Conservation (phyloP, 2,329 filamentous ascomycete genomes). For the Fusarium caatingaense region DNA sequence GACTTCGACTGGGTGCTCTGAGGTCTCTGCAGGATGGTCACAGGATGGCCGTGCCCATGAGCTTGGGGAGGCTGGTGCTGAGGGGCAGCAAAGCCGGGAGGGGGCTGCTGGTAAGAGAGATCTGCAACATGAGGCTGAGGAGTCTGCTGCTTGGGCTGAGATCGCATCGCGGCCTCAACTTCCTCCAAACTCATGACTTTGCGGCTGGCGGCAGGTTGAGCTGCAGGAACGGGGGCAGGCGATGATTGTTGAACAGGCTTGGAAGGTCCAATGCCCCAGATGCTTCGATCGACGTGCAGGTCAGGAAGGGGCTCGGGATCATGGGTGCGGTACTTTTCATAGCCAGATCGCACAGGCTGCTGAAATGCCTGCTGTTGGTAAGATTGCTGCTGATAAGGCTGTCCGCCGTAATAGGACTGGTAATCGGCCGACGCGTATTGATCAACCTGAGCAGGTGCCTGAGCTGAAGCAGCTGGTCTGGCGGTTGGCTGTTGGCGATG, state of each 20-base stretch:
- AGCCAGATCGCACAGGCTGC: conserved; percentile 80
- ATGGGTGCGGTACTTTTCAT: conserved; percentile 81
- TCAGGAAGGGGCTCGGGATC: conserved; percentile 87
- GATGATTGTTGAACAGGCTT: conserved; percentile 54
- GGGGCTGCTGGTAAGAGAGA: conserved; percentile 46
- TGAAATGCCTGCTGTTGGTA: conserved; percentile 40
- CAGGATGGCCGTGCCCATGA: conserved; percentile 59
- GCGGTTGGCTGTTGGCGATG: conserved; percentile 75
- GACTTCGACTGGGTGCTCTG: conserved; percentile 57
- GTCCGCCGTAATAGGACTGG: conserved; percentile 41
- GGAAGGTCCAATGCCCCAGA: conserved; percentile 82
- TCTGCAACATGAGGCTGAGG: conserved; percentile 48
- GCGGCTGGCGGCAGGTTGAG: conserved; percentile 56
- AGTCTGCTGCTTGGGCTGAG: conserved; percentile 68
- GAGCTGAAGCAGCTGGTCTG: conserved; percentile 49
- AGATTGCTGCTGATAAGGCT: conserved; percentile 38
- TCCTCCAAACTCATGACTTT: conserved; percentile 98
- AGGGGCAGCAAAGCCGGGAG: conserved; percentile 41
- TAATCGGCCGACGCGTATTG: conserved; percentile 55
- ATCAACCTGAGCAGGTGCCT: conserved; percentile 49
- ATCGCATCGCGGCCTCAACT: conserved; percentile 91
- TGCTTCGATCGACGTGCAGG: conserved; percentile 89
- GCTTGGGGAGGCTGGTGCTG: conserved; percentile 50
- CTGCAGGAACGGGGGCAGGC: conserved; percentile 44
- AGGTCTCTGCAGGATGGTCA: conserved; percentile 68